Percentiles rank a stretch among this genome's conserved stretches.
phyloP scores from a whole-genome alignment of 805 yeast genomes.

The Maudiozyma pseudohumilis region DNA sequence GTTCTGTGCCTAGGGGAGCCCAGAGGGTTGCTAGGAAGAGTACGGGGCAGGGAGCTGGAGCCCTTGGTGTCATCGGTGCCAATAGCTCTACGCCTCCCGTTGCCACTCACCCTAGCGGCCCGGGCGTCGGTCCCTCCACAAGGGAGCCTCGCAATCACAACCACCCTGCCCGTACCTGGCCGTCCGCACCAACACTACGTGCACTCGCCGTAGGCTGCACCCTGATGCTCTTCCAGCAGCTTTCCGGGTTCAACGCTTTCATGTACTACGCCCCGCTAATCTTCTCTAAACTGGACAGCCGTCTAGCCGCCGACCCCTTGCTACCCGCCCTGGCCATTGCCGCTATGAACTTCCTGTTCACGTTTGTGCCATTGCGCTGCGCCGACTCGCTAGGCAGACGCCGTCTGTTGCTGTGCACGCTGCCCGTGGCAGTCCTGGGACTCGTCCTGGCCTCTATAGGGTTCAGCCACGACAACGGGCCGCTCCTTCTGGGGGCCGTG shows the following conservation, averaged over 20 bases:
- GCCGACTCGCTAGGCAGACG: slow-evolving; percentile 44
- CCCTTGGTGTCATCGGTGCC: no score
- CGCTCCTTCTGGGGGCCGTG: slow-evolving; percentile 25
- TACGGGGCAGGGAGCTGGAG: no score
- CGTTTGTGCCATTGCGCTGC: slow-evolving; percentile 40
- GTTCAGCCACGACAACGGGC: slow-evolving; percentile 14
- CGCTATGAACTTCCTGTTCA: slow-evolving; percentile 44
- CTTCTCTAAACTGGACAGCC: slow-evolving; percentile 42
- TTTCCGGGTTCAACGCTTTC: slow-evolving; percentile 53
- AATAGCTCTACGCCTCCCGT: no score
- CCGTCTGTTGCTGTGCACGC: slow-evolving; percentile 34
- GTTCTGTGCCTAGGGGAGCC: no score
- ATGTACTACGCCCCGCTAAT: slow-evolving; percentile 54
- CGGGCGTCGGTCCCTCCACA: no score
- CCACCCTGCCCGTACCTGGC: no score
- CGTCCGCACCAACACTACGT: no score
- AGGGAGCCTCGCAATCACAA: no score
- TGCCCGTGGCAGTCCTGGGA: slow-evolving; percentile 33
- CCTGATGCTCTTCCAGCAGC: slow-evolving; percentile 47
- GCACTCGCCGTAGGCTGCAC: slow-evolving; percentile 41
- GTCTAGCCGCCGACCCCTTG: slow-evolving; percentile 45
- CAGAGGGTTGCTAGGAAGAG: no score
- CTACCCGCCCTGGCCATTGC: slow-evolving; percentile 47
- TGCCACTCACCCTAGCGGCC: no score
- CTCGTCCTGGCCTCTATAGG: slow-evolving; percentile 28